These are phyloP conservation scores for Claviceps sp. DNA, from an alignment of 2,329 filamentous ascomycete genomes.

Conservation along the genomic window DNA sequence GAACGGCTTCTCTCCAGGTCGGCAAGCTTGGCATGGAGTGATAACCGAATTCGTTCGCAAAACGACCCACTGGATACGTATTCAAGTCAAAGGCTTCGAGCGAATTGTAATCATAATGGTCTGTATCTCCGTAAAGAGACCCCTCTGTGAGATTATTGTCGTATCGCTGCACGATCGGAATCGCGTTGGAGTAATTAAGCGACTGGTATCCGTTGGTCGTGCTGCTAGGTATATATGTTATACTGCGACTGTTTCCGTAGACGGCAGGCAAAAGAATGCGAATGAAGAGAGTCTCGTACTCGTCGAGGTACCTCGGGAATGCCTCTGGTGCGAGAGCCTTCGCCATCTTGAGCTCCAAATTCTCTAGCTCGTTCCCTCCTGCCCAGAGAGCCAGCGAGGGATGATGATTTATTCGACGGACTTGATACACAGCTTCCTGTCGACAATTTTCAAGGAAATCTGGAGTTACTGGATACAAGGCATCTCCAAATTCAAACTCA, in stretches of 20 bases:
- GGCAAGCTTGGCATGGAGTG: constrained; percentile 49
- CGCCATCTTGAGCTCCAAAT: constrained; percentile 31
- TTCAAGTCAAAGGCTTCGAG: constrained; percentile 38
- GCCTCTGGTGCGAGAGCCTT: constrained; percentile 25
- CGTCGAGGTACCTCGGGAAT: constrained; percentile 18
- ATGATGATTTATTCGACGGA: constrained; percentile 47
- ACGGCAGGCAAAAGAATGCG: constrained; percentile 40
- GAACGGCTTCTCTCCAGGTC: constrained; percentile 41
- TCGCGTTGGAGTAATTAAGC: constrained; percentile 37
- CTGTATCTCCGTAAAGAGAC: constrained; percentile 45
- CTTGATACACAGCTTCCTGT: constrained; percentile 44
- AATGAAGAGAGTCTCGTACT: constrained; percentile 47
- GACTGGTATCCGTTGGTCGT: constrained; percentile 44
- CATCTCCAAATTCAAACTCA: constrained; percentile 49
- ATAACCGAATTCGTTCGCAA: constrained; percentile 51
- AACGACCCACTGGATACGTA: constrained; percentile 43
- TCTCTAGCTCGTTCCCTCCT: constrained; percentile 47
- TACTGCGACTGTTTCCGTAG: constrained; percentile 43
- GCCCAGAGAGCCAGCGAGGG: constrained; percentile 41
- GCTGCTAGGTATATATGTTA: constrained; percentile 46
- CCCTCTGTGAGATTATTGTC: constrained; percentile 34
- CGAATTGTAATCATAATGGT: constrained; percentile 46
- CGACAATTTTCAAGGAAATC: constrained; percentile 42
- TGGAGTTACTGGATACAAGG: constrained; percentile 40
- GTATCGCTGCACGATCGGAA: constrained; percentile 43